Evolutionary conservation across 768 basidiomycete species (phyloP), one percentile per base, ranked within the genome.

Genomic region (Fomitopsis pulvina): DNA sequence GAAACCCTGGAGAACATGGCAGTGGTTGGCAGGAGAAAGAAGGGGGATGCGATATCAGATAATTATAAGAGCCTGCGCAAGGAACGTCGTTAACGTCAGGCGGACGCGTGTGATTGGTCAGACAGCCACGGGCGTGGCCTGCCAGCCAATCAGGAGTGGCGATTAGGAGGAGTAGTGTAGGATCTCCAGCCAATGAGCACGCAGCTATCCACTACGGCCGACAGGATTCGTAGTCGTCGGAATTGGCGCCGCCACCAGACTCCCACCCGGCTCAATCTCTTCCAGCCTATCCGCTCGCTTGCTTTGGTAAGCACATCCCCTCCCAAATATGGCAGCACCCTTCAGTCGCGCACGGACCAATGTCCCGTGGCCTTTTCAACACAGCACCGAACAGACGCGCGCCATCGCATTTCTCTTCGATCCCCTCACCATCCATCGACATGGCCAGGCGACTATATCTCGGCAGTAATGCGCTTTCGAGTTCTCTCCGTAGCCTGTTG

Each of bases 381-480:
- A 52, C 58, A 45, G 56, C 37, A 37, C 39, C 43, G 16, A 42
- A 5, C 48, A 41, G 18, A 18, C 34, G 34, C 34, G 34, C 34
- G 24, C 11, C 24, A 26, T n/a, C 40, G 8, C 39, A 41, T 28
- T 9, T 44, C 43, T 46, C 28, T 47, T 24, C 18, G 44, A 54
- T 51, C 45, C 47, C 57, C 52, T 41, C 51, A 48, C 48, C 76
- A 67, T 71, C 71, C 62, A 16, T 4, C 34, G 14, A 6, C 14
- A 91, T 91, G 89, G 80, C 87, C 52, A 78, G 86, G 67, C 83
- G 89, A 65, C 80, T 92, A 49, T 92, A 92, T 63, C 84, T 92
- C 61, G 89, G 89, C 66, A 82, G 89, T 90, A 73, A 58, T 78
- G 67, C 42, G 39, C 16, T 48, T 26, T 48, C 18, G 32, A 51